Base-by-base conservation (phyloP, 306 rosid genomes). In the Urtica urens region DNA sequence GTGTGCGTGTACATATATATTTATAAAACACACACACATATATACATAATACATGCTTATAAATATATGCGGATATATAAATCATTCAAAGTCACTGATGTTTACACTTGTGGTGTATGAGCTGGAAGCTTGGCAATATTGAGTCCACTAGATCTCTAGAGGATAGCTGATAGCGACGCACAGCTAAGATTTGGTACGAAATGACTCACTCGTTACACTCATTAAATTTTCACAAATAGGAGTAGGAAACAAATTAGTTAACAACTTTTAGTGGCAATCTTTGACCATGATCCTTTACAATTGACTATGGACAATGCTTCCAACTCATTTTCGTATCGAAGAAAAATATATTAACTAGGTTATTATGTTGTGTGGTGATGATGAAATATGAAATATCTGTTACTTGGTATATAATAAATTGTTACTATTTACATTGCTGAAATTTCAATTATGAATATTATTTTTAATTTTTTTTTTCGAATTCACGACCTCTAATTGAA, bases 141-240 rank as follows among this genome's bases (percentile, higher is more conserved):
- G 39, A 33, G 21, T 65, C 56, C 69, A 46, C 55, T 51, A 12
- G 49, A 63, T 1, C 58, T 31, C 38, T 0, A 22, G 11, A 2
- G 39, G 9, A 23, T 14, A 23, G 49, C 18, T 45, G 72, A 75
- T 13, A 60, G 64, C 49, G 65, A 81, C 48, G 52, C 55, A 53
- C 60, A 80, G 50, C 68, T 71, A 68, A 60, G 57, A 23, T 40
- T 38, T 42, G 29, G 54, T 49, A 49, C 54, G 25, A 49, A 49
- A 28, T 29, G 39, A 49, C 54, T 49, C 54, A 29, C 30, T 22
- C 3, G n/a, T 19, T 44, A 3, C 14, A 0, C 14, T 44, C 49
- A 19, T 3, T 44, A 6, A 8, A 21, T 8, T 35, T 16, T 35
- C 23, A 1, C 16, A 15, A 40, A 40, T 1, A 12, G 6, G 2